Percentiles rank a stretch among this genome's conserved stretches.
Evolutionary conservation across 2,329 filamentous ascomycete genomes (phyloP).

Genomic region (Aureobasidium sp.): DNA sequence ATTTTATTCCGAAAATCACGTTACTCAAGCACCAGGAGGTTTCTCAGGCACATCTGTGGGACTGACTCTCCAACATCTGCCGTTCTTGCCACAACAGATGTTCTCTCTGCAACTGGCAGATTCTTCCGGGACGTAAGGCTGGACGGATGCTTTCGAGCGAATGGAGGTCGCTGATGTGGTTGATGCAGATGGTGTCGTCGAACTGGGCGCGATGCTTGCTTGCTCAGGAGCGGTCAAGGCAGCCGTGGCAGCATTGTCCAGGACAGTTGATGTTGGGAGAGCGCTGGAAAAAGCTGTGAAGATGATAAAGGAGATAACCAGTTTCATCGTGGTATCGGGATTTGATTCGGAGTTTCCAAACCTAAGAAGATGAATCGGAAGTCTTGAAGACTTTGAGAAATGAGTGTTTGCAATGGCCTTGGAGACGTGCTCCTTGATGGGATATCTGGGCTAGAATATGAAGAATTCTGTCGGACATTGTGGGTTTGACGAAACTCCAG

Average conservation of each 20-base stretch:
- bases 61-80: background rate
- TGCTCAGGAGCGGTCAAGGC: too few species aligned
- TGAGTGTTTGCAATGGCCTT: background rate
- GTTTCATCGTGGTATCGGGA: background rate
- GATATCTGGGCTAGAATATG: background rate
- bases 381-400: background rate
- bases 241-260: too few species aligned
- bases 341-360: too few species aligned
- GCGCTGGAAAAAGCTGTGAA: background rate
- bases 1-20: too few species aligned
- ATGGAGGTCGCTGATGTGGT: background rate
- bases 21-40: background rate
- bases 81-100: background rate
- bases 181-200: background rate
- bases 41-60: background rate
- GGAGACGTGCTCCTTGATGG: background rate
- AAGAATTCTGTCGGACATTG: background rate
- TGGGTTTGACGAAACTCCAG: background rate
- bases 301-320: background rate
- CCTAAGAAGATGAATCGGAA: too few species aligned
- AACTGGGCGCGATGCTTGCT: background rate
- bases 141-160: conserved; percentile 18
- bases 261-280: background rate
- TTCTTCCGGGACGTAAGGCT: background rate
- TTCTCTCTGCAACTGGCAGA: background rate